These are phyloP conservation scores for Ambrosiella beaveri DNA, from an alignment of 2,329 filamentous ascomycete genomes.

Conservation along the genomic window DNA sequence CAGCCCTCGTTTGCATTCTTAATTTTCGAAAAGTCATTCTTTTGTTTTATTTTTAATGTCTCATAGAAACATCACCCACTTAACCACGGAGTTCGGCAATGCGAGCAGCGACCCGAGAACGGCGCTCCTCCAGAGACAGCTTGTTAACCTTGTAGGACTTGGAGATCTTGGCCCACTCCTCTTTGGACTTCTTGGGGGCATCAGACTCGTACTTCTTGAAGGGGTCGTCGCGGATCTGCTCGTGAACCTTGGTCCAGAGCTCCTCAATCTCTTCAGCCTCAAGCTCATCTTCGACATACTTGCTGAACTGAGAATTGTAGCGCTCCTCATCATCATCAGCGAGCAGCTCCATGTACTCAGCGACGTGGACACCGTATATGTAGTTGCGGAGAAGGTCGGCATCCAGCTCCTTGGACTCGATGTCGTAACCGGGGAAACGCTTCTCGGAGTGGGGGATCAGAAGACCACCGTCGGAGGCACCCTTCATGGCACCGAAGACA, in stretches of 20 bases:
- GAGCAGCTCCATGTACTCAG: constrained; percentile 99
- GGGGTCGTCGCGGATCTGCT: constrained; percentile 91
- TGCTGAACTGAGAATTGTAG: constrained; percentile 94
- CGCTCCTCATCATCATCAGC: constrained; percentile 99
- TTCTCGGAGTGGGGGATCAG: constrained; percentile 97
- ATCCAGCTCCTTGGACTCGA: constrained; percentile 95
- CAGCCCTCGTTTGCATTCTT: background rate
- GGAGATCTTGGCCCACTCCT: constrained; percentile 88
- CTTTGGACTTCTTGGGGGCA: constrained; percentile 86
- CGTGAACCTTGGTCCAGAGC: constrained; percentile 85
- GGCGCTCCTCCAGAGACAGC: constrained; percentile 69
- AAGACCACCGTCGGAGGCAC: constrained; percentile 95
- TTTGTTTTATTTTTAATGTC: constrained; percentile 11
- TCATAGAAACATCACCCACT: constrained; percentile 1
- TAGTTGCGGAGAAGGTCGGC: constrained; percentile 95
- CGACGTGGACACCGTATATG: constrained; percentile 96
- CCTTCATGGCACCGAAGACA: constrained; percentile 99
- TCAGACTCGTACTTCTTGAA: constrained; percentile 75
- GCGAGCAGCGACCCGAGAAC: constrained; percentile 71
- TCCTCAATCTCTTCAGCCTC: constrained; percentile 97
- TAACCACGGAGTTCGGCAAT: constrained; percentile 57
- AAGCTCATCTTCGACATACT: constrained; percentile 93
- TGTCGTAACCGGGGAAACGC: constrained; percentile 97
- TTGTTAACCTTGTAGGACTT: constrained; percentile 71
- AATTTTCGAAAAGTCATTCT: constrained; percentile 6